phyloP scores from a whole-genome alignment of 1,139 yeast genomes.

The Blastobotrys persicus region DNA sequence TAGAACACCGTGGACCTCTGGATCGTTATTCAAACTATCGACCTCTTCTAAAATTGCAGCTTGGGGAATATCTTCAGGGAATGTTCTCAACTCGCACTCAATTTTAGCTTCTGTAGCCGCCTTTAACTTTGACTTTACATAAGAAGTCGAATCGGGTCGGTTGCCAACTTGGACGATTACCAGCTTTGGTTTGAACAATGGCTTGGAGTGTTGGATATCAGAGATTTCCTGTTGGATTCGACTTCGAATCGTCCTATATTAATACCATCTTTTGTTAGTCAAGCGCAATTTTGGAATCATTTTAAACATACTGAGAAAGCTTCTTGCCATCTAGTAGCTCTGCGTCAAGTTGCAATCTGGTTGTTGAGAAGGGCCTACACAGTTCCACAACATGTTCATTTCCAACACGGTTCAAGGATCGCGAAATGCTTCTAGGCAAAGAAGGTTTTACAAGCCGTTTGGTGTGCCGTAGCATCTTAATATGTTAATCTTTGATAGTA shows the following conservation, averaged over 20 bases:
- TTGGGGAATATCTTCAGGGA: constrained; percentile 36
- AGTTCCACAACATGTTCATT: background rate
- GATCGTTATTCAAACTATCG: constrained; percentile 62
- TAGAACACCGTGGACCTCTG: constrained; percentile 77
- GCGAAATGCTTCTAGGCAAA: background rate
- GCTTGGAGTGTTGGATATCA: constrained; percentile 13
- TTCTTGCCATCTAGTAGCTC: constrained; percentile 66
- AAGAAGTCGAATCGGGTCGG: constrained; percentile 86
- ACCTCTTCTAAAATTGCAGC: constrained; percentile 57
- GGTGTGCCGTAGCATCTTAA: constrained; percentile 4
- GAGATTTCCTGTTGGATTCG: constrained; percentile 15
- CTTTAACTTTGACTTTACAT: constrained; percentile 90
- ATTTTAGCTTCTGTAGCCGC: constrained; percentile 59
- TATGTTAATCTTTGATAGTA: background rate
- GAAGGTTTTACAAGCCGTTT: constrained; percentile 1
- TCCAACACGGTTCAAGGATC: background rate
- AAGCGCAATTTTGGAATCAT: too few species aligned
- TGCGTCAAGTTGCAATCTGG: constrained; percentile 25
- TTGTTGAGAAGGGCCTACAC: constrained; percentile 15
- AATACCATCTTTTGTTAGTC: too few species aligned
- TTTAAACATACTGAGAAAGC: constrained; percentile 48
- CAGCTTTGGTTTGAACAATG: constrained; percentile 70
- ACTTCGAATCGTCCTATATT: constrained; percentile 14
- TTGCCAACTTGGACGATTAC: constrained; percentile 87
- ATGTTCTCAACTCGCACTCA: constrained; percentile 34